Evolutionary conservation across 2,329 filamentous ascomycete genomes (phyloP).

Genomic region (Neofusicoccum laricinum): DNA sequence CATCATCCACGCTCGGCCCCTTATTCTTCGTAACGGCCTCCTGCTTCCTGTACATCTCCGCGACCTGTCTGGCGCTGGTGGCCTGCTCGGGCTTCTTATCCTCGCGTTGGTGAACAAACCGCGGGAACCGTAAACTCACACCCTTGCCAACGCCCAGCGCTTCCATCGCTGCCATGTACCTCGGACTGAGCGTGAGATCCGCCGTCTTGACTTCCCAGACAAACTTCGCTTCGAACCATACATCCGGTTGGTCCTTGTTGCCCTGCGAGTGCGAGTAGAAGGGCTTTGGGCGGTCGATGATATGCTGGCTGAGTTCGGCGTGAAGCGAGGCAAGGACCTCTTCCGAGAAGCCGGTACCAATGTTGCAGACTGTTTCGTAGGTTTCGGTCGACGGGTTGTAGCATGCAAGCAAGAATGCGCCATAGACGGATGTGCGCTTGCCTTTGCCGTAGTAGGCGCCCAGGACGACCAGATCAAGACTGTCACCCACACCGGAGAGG

Average conservation of each 20-base stretch:
- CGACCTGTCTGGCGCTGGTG: conserved; percentile 78
- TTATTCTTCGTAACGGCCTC: conserved; percentile 86
- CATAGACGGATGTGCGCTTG: conserved; percentile 93
- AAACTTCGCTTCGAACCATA: conserved; percentile 93
- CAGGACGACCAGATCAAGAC: conserved; percentile 90
- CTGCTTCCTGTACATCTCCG: conserved; percentile 96
- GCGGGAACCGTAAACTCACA: conserved; percentile 84
- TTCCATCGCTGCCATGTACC: conserved; percentile 86
- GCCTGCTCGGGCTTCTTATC: conserved; percentile 96
- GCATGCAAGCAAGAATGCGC: conserved; percentile 91
- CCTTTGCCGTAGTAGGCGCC: conserved; percentile 93
- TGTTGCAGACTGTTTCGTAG: conserved; percentile 97
- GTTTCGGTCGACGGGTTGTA: conserved; percentile 77
- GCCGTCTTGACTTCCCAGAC: conserved; percentile 99
- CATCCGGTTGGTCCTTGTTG: conserved; percentile 90
- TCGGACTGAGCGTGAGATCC: conserved; percentile 85
- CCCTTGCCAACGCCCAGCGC: conserved; percentile 73
- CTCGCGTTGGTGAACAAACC: conserved; percentile 87
- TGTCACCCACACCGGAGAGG: conserved; percentile 88
- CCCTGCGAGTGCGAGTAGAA: conserved; percentile 86
- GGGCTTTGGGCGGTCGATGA: conserved; percentile 88
- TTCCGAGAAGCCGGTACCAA: conserved; percentile 95
- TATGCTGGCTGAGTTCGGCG: conserved; percentile 67
- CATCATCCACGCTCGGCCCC: conserved; percentile 84
- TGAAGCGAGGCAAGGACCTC: conserved; percentile 88